phyloP scores from a whole-genome alignment of 2,329 filamentous ascomycete species.

The Trichoderma koningii region DNA sequence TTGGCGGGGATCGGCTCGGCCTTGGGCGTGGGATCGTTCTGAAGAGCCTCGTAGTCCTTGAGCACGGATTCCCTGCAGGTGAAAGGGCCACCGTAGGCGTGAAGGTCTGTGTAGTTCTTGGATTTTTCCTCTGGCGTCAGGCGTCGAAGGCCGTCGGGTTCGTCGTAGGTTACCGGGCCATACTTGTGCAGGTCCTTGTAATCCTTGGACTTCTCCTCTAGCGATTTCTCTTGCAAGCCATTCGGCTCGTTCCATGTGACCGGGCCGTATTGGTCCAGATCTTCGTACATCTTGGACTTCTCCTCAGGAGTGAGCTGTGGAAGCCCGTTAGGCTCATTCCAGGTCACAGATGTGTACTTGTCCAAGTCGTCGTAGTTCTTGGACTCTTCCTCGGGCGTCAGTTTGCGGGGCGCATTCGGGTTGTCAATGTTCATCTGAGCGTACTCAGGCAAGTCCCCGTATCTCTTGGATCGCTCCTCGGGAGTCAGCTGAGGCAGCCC shows the following conservation, averaged over 20 bases:
- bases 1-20: constrained; percentile 44
- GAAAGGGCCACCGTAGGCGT: constrained; percentile 41
- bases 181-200: constrained; percentile 49
- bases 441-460: constrained; percentile 43
- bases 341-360: constrained; percentile 38
- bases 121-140: constrained; percentile 37
- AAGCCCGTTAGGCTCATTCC: constrained; percentile 43
- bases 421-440: constrained; percentile 37
- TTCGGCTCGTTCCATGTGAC: constrained; percentile 39
- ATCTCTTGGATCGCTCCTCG: constrained; percentile 38
- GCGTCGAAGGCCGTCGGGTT: constrained; percentile 38
- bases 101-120: constrained; percentile 41
- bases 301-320: constrained; percentile 38
- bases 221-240: constrained; percentile 36
- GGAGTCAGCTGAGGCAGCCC: constrained; percentile 34
- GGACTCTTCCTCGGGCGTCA: constrained; percentile 39
- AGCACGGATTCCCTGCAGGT: constrained; percentile 39
- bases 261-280: constrained; percentile 40
- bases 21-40: constrained; percentile 37
- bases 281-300: constrained; percentile 42
- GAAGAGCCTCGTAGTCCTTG: constrained; percentile 35
- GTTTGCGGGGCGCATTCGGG: constrained; percentile 33
- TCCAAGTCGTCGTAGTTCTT: constrained; percentile 46
- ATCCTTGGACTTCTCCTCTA: constrained; percentile 41
- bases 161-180: constrained; percentile 37